These are phyloP conservation scores for Xenosphaeropsis pyriputrescens DNA, from an alignment of 2,329 filamentous ascomycete genomes.

Conservation along the genomic window DNA sequence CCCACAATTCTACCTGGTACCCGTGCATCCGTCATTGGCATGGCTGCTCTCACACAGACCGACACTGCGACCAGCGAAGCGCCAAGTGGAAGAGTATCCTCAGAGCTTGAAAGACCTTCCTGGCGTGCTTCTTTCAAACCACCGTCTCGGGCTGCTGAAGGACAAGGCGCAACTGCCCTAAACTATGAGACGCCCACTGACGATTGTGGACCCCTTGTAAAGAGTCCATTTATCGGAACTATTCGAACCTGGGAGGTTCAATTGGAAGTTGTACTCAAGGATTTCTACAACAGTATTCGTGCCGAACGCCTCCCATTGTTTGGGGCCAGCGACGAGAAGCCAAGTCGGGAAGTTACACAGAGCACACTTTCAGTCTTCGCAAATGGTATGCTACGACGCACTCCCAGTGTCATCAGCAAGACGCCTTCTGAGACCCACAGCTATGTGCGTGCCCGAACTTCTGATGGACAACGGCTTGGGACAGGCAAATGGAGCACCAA, in stretches of 20 bases:
- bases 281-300: conserved; percentile 82
- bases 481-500: conserved; percentile 65
- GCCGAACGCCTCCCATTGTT: conserved; percentile 78
- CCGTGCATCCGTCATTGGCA: conserved; percentile 5
- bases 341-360: conserved; percentile 27
- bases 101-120: conserved; percentile 17
- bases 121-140: conserved; percentile 19
- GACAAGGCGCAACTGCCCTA: conserved; percentile 20
- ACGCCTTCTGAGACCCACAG: conserved; percentile 69
- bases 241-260: conserved; percentile 76
- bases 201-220: conserved; percentile 64
- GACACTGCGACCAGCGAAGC: conserved; percentile 5
- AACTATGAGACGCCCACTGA: conserved; percentile 25
- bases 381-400: conserved; percentile 60
- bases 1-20: conserved; percentile 33
- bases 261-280: conserved; percentile 79
- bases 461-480: conserved; percentile 23
- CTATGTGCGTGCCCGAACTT: conserved; percentile 57
- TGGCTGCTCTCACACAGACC: conserved; percentile 8
- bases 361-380: conserved; percentile 57
- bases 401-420: conserved; percentile 84
- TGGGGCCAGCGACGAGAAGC: conserved; percentile 41
- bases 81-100: conserved; percentile 12
- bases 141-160: conserved; percentile 18
- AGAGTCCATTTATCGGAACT: conserved; percentile 57